Evolutionary conservation across 768 basidiomycete species (phyloP).

Genomic region (Lactarius hengduanensis): DNA sequence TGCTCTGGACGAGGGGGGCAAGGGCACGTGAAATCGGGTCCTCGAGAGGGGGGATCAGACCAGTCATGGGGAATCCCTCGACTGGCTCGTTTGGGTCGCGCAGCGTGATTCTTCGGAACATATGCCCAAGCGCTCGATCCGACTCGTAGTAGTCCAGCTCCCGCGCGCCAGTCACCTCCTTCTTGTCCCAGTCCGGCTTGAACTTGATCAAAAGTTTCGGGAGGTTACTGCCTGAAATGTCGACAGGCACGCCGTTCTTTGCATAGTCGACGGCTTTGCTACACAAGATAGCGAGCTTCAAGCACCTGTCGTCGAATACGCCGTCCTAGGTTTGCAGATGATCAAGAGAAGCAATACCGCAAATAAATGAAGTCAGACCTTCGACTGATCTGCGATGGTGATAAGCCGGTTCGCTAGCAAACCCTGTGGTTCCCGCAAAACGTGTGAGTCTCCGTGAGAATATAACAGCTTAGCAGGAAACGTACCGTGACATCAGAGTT

Average conservation of each 20-base stretch:
- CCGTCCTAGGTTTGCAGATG: constrained; percentile 47
- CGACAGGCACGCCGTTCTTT: constrained; percentile 68
- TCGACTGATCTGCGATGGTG: constrained; percentile 75
- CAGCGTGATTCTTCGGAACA: too few relatives aligned
- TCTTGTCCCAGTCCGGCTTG: constrained; percentile 74
- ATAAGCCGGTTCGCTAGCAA: constrained; percentile 64
- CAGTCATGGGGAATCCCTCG: too few relatives aligned
- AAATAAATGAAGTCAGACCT: constrained; percentile 39
- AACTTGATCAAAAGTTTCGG: constrained; percentile 60
- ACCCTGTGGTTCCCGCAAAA: constrained; percentile 44
- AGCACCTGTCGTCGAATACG: constrained; percentile 55
- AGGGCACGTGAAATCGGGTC: too few relatives aligned
- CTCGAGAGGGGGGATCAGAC: too few relatives aligned
- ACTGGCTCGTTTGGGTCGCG: too few relatives aligned
- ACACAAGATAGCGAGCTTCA: constrained; percentile 58
- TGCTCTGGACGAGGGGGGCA: too few relatives aligned
- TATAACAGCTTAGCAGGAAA: neutral
- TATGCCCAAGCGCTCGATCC: too few relatives aligned
- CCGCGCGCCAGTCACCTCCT: too few relatives aligned
- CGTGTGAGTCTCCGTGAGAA: neutral
- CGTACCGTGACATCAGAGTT: constrained; percentile 75
- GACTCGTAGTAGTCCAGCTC: too few relatives aligned
- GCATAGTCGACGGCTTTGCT: constrained; percentile 74
- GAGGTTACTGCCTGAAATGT: constrained; percentile 45
- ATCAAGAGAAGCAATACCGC: neutral